Evolutionary conservation across 768 basidiomycete species (phyloP).

Genomic region (Hortiboletus campestris): DNA sequence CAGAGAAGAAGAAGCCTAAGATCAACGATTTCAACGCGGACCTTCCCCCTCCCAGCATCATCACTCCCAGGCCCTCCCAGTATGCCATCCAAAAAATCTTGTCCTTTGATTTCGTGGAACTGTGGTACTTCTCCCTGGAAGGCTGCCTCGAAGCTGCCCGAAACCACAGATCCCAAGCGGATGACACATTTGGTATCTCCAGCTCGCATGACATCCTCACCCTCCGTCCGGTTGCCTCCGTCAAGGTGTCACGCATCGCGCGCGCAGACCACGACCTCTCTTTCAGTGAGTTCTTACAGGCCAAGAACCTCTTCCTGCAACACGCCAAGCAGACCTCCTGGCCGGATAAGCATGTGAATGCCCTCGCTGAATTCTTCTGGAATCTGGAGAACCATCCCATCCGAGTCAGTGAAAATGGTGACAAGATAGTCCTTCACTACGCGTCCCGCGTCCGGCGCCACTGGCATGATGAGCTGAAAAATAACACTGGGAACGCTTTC

Average conservation of each 20-base stretch:
- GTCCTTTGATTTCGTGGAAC: background rate
- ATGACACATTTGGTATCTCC: conserved; percentile 14
- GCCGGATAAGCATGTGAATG: background rate
- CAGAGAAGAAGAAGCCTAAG: background rate
- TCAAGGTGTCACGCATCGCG: conserved; percentile 18
- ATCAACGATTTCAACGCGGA: background rate
- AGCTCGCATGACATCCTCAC: conserved; percentile 3
- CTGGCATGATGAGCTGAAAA: no score
- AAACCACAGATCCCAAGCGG: background rate
- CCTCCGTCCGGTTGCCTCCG: conserved; percentile 11
- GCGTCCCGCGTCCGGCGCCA: no score
- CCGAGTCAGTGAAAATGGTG: no score
- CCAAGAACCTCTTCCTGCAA: conserved; percentile 3
- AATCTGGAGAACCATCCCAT: background rate
- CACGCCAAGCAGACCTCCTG: background rate
- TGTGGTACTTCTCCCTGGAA: conserved; percentile 11
- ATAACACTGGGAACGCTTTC: no score
- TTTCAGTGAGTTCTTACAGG: conserved; percentile 19
- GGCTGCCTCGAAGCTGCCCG: background rate
- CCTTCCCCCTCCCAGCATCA: background rate
- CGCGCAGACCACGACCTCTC: conserved; percentile 17
- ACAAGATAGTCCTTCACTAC: no score
- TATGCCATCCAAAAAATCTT: conserved; percentile 7
- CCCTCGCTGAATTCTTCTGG: conserved; percentile 1
- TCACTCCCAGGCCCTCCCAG: background rate